Evolutionary conservation across 2,329 filamentous ascomycete species (phyloP), one percentile per base, ranked within the genome.

Genomic region (Aspergillus bombycis): DNA sequence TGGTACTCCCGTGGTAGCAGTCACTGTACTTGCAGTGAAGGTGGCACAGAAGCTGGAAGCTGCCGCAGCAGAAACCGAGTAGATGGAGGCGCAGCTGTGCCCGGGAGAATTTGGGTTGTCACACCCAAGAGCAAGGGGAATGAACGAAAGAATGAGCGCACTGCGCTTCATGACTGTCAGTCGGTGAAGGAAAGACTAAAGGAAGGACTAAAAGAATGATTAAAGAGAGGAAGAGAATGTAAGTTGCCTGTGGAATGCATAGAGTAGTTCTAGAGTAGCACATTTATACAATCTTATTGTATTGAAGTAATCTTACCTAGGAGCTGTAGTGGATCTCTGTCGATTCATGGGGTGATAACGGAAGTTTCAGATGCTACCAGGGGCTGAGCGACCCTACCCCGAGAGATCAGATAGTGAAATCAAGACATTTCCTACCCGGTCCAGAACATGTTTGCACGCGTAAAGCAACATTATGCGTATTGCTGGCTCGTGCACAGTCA

Each of bases 31-130:
- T 26, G 65, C 67, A 28, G 70, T 72, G 59, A 72, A 72, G 23
- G 69, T 71, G 32, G 69, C 67, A 52, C 70, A 72, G 59, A 72
- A 72, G 14, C 52, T 68, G 8, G 67, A 63, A 26, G 70, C 70
- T 7, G 60, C 69, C 11, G 65, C 62, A 23, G 65, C 65, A 3
- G 70, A 72, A 36, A 68, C 69, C 28, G 69, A 70, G 43, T 66
- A 72, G 30, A 67, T 63, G 6, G 69, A 67, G 53, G 70, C 66
- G 64, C 70, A 71, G 6, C 68, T 64, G 19, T 50, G 46, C 4
- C 46, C 26, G 2, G 45, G 16, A 48, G 21, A 8, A 10, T 5
- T 10, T 30, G 70, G 68, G 57, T 66, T 69, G 26, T 67, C 63
- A 53, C 70, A 71, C 38, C 61, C 70, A 62, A 71, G 61, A 21